These are phyloP conservation scores for Actinomortierella wolfii DNA, from an alignment of 371 early-diverging fungal species.

Conservation along the genomic window DNA sequence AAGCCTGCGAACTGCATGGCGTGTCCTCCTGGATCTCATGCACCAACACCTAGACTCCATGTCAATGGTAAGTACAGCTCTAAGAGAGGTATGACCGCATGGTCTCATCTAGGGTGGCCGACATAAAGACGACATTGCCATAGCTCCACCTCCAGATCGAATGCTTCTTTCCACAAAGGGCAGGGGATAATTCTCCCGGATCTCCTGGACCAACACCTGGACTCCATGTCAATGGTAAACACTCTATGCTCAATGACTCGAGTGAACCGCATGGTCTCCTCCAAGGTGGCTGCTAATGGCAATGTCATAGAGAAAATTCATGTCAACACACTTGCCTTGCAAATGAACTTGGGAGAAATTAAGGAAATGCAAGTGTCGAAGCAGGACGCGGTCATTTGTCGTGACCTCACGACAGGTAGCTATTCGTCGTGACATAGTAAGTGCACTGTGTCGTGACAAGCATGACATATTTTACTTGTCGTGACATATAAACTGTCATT, in stretches of 20 bases:
- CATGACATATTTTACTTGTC: too few relatives aligned
- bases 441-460: too few relatives aligned
- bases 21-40: neutral
- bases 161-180: neutral
- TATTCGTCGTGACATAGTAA: too few relatives aligned
- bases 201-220: neutral
- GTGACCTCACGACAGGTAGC: too few relatives aligned
- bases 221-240: constrained; percentile 1
- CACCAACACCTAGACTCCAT: constrained; percentile 21
- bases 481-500: too few relatives aligned
- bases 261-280: constrained; percentile 10
- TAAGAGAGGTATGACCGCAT: constrained; percentile 12
- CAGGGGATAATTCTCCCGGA: neutral
- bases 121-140: too few relatives aligned
- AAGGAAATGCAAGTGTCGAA: too few relatives aligned
- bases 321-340: too few relatives aligned
- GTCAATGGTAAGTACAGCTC: constrained; percentile 19
- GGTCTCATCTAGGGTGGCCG: constrained; percentile 27
- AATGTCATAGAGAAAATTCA: too few relatives aligned
- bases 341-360: too few relatives aligned
- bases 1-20: too few relatives aligned
- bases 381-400: too few relatives aligned
- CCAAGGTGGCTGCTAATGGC: constrained; percentile 23
- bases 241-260: neutral
- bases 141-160: constrained; percentile 8